Percentiles rank a stretch among this genome's conserved stretches.
These are phyloP conservation scores for Barnettozyma californica DNA, from an alignment of 805 yeast species.

Conservation along the genomic window DNA sequence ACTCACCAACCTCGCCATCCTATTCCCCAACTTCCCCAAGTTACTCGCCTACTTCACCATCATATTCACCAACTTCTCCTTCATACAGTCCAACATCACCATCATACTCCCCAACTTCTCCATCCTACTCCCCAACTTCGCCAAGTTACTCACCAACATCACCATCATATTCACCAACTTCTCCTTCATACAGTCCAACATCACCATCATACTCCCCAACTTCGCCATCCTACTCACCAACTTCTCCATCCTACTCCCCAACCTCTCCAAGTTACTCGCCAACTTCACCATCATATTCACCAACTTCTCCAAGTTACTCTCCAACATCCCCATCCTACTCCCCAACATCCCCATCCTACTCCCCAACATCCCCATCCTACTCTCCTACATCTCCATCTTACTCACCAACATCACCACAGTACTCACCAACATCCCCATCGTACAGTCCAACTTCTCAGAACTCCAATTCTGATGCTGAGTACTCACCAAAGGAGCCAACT, in stretches of 20 bases:
- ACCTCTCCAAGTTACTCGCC: conserved; percentile 55
- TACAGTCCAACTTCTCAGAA: conserved; percentile 38
- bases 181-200: conserved; percentile 67
- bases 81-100: conserved; percentile 64
- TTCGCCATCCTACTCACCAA: conserved; percentile 57
- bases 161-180: conserved; percentile 70
- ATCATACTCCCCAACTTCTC: conserved; percentile 64
- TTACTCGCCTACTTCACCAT: conserved; percentile 73
- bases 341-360: conserved; percentile 52
- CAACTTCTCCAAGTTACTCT: conserved; percentile 43
- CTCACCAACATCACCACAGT: conserved; percentile 33
- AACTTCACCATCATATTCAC: conserved; percentile 50
- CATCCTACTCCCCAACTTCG: conserved; percentile 73
- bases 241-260: conserved; percentile 53
- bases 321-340: conserved; percentile 66
- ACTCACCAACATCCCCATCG: conserved; percentile 30
- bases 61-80: conserved; percentile 72
- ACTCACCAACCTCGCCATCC: conserved; percentile 63
- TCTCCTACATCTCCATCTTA: conserved; percentile 39
- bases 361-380: conserved; percentile 40
- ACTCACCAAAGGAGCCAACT: conserved; percentile 29
- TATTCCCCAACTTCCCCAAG: conserved; percentile 28
- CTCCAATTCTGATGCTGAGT: conserved; percentile 22
- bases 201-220: conserved; percentile 75
- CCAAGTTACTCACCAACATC: conserved; percentile 87